Percentiles rank a stretch among this genome's conserved stretches.
phyloP scores from a whole-genome alignment of 805 yeast species.

The Blastobotrys chiropterorum region DNA sequence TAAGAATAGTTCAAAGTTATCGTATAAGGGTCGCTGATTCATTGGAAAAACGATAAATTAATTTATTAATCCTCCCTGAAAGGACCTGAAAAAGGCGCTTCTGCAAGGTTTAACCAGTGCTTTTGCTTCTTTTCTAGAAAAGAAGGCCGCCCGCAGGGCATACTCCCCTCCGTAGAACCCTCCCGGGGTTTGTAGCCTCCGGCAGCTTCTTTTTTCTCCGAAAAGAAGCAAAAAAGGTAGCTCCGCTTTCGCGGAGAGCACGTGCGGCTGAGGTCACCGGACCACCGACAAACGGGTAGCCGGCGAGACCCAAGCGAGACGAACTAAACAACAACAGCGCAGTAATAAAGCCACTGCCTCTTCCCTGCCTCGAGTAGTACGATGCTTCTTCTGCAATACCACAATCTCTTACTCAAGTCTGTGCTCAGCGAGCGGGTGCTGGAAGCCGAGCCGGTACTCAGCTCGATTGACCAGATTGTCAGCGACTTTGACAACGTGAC shows the following conservation, averaged over 20 bases:
- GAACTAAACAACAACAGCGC: not conserved
- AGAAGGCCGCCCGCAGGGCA: not conserved
- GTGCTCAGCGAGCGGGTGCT: conserved; percentile 67
- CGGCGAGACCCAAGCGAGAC: not conserved
- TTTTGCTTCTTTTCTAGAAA: not conserved
- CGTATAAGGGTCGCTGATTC: no score
- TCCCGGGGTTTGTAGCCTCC: no score
- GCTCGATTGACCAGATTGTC: conserved; percentile 68
- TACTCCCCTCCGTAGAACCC: no score
- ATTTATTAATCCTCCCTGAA: no score
- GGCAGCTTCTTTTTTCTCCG: not conserved
- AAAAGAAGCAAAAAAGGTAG: not conserved
- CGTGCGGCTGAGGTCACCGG: not conserved
- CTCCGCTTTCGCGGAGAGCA: no score
- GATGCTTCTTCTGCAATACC: conserved; percentile 83
- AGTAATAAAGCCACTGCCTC: not conserved
- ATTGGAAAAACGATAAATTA: no score
- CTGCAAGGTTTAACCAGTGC: not conserved
- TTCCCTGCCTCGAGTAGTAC: conserved; percentile 9
- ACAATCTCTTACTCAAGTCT: conserved; percentile 75
- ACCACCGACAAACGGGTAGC: not conserved
- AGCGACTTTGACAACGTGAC: conserved; percentile 96
- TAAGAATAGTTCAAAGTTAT: no score
- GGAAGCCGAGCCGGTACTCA: conserved; percentile 39
- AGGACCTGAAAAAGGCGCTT: no score